phyloP scores from a whole-genome alignment of 495 filamentous ascomycete species.

The Tuber borchii region DNA sequence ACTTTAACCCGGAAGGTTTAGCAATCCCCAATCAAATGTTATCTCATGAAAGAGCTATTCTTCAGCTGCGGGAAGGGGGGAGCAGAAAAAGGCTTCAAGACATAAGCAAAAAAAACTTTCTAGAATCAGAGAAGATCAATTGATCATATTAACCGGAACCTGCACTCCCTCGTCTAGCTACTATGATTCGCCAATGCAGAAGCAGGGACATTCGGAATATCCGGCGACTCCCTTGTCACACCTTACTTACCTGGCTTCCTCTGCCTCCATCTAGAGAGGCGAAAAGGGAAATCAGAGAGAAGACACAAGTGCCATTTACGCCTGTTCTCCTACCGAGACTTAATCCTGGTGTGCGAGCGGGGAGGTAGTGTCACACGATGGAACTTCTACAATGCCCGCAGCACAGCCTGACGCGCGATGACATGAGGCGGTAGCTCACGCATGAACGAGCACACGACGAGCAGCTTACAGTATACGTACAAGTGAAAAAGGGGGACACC shows the following conservation, averaged over 20 bases:
- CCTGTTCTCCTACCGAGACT: neutral
- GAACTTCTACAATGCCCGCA: neutral
- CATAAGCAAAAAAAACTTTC: neutral
- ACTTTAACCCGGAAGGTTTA: neutral
- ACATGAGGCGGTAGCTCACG: neutral
- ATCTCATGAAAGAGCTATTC: neutral
- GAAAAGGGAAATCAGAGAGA: neutral
- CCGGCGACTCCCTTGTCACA: neutral
- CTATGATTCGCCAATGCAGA: neutral
- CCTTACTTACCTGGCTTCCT: neutral
- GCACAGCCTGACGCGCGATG: neutral
- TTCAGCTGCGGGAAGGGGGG: neutral
- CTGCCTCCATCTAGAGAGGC: neutral
- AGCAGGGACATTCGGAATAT: neutral
- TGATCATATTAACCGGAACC: neutral
- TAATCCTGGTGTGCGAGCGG: neutral
- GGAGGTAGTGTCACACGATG: neutral
- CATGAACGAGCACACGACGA: neutral
- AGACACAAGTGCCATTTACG: neutral
- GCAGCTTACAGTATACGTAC: neutral
- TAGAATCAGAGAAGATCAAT: neutral
- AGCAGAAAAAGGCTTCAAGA: neutral
- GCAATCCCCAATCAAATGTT: neutral
- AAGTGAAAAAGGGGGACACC: neutral
- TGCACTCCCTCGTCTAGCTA: neutral